These are phyloP conservation scores for Aphanoascus verrucosus DNA, from an alignment of 2,329 filamentous ascomycete species.

Conservation along the genomic window DNA sequence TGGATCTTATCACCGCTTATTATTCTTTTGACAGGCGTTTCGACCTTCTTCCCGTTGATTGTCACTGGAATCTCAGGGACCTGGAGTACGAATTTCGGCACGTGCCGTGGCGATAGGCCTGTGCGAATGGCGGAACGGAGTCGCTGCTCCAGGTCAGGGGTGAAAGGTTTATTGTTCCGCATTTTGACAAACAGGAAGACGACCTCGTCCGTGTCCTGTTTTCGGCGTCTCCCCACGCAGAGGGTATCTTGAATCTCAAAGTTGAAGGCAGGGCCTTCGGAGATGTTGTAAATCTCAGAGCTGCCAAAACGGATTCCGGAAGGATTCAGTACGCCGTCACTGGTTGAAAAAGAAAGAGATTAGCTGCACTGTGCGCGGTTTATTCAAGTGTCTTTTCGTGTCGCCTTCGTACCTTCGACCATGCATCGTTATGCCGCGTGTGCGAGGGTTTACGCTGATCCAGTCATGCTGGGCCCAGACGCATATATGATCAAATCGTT, in stretches of 20 bases:
- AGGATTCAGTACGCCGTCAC: constrained; percentile 40
- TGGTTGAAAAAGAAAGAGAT: constrained; percentile 9
- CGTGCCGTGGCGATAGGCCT: constrained; percentile 29
- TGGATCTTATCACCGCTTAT: constrained; percentile 31
- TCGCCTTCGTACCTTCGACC: constrained; percentile 28
- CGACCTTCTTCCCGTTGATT: constrained; percentile 41
- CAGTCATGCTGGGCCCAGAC: constrained; percentile 38
- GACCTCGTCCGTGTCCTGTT: constrained; percentile 28
- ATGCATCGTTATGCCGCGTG: constrained; percentile 35
- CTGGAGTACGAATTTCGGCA: constrained; percentile 33
- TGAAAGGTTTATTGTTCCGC: constrained; percentile 21
- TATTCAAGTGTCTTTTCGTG: background rate
- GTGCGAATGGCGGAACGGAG: constrained; percentile 20
- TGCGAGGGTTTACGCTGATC: constrained; percentile 34
- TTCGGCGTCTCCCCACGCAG: constrained; percentile 31
- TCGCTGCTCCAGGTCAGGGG: constrained; percentile 15
- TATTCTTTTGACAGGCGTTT: constrained; percentile 36
- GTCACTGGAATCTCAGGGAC: constrained; percentile 35
- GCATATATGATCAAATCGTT: constrained; percentile 30
- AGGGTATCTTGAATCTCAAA: constrained; percentile 29
- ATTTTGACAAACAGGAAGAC: constrained; percentile 36
- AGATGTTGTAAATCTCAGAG: constrained; percentile 40
- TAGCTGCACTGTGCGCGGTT: background rate
- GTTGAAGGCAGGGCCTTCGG: constrained; percentile 34
- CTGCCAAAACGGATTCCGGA: constrained; percentile 40